Percentiles rank a stretch among this genome's conserved stretches.
phyloP scores from a whole-genome alignment of 2,329 filamentous ascomycete genomes.

The Aspergillus quadrilineatus region DNA sequence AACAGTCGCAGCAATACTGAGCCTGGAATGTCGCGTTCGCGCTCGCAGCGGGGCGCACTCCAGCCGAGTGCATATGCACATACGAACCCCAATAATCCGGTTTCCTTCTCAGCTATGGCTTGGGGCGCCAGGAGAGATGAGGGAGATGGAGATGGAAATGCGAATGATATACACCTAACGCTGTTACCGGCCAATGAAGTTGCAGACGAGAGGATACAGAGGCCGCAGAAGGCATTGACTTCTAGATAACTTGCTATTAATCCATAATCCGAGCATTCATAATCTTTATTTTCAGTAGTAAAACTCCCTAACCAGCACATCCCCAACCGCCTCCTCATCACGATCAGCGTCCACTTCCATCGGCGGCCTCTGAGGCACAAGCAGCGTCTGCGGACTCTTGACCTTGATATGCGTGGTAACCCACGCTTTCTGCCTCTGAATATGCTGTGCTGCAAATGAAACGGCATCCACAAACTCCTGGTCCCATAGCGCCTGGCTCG shows the following conservation, averaged over 20 bases:
- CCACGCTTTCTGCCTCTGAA: constrained; percentile 34
- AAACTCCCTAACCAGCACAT: not conserved
- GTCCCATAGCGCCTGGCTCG: constrained; percentile 38
- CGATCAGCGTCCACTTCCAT: not conserved
- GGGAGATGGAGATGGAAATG: not conserved
- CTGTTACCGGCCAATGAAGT: not conserved
- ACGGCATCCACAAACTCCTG: constrained; percentile 31
- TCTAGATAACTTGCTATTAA: not conserved
- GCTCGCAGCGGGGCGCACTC: no score
- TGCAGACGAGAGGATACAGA: not conserved
- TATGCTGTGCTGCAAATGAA: constrained; percentile 17
- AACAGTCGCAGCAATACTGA: not conserved
- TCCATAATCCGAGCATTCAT: not conserved
- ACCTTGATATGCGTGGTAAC: constrained; percentile 35
- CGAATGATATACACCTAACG: not conserved
- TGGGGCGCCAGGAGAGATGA: not conserved
- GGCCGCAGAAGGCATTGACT: not conserved
- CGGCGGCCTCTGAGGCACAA: constrained; percentile 29
- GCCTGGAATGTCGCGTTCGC: not conserved
- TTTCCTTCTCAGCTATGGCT: not conserved
- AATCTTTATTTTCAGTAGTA: not conserved
- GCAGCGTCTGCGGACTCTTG: constrained; percentile 35
- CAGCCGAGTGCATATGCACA: no score
- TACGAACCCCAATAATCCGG: no score
- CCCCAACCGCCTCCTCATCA: not conserved